Base-by-base conservation (phyloP, 2,329 filamentous ascomycete genomes). In the Colletotrichum spinosum region DNA sequence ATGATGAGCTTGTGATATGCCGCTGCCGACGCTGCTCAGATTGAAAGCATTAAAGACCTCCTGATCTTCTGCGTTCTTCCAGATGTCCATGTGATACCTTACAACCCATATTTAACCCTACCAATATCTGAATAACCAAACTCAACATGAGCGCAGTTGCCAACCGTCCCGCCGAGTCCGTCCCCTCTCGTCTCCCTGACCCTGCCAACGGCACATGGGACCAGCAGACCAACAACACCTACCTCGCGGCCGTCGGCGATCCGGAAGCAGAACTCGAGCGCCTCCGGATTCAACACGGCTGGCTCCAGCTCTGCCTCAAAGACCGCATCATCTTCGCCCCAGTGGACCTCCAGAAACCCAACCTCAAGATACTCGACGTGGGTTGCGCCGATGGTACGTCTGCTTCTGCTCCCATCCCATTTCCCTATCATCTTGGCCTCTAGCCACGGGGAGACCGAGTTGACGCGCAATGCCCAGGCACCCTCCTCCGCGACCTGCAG, bases 231-330 rank as follows among this genome's bases (percentile, higher is more conserved):
- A 6, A 49, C 25, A 54, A 38, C n/a, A 13, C 42, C 3, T 60
- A 60, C 33, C 33, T 60, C 10, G 49, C 55, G 8, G 54, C 49
- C 55, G 44, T 64, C 8, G 55, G 60, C 44, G 50, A 64, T 38
- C 37, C 49, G 34, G 11, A 64, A 13, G 60, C 49, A 69, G 73
- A 69, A 50, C 68, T 74, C 37, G 60, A 55, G 34, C 15, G 63
- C 2, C 55, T 69, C 6, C 56, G 49, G 44, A 57, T 62, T 9
- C 67, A 69, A 39, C 67, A 69, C 44, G 34, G 49, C 15, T 69
- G 65, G 67, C 53, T 68, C 3, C 55, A 67, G 8, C 52, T 45
- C 34, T 55, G 60, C 17, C 54, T 64, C n/a, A 48, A 68, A 2
- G 53, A 60, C 25, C 41, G 42, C 37, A 66, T 67, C 35, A 50